Evolutionary conservation across 306 rosid species (phyloP).

Genomic region (Psophocarpus tetragonolobus): DNA sequence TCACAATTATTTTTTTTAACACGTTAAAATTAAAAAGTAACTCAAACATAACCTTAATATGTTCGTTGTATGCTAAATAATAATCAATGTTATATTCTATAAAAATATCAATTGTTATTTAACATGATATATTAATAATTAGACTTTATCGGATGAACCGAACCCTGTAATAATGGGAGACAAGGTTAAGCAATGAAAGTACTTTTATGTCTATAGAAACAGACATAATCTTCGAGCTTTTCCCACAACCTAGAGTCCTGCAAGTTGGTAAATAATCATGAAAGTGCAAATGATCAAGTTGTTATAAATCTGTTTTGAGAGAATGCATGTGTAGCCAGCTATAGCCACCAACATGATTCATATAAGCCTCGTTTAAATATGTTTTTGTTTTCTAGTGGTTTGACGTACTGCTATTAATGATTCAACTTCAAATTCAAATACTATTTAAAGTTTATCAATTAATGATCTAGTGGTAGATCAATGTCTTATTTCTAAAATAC

Average conservation of each 20-base stretch:
- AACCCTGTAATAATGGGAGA: background rate
- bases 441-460: background rate
- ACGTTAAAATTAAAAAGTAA: too few relatives aligned
- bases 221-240: slow-evolving; percentile 22
- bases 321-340: background rate
- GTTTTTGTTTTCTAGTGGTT: slow-evolving; percentile 8
- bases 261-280: slow-evolving; percentile 27
- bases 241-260: slow-evolving; percentile 29
- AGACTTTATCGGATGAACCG: background rate
- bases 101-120: too few relatives aligned
- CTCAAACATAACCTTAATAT: too few relatives aligned
- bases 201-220: background rate
- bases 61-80: too few relatives aligned
- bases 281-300: background rate
- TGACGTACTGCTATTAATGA: background rate
- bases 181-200: background rate
- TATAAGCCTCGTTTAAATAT: background rate
- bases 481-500: background rate
- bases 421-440: background rate
- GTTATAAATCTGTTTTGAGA: background rate
- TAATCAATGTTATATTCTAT: too few relatives aligned
- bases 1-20: too few relatives aligned
- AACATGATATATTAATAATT: background rate
- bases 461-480: too few relatives aligned
- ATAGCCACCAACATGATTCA: background rate